Evolutionary conservation across 441 rosid species (phyloP), one percentile per base, ranked within the genome.

Genomic region (Viola pubescens): DNA sequence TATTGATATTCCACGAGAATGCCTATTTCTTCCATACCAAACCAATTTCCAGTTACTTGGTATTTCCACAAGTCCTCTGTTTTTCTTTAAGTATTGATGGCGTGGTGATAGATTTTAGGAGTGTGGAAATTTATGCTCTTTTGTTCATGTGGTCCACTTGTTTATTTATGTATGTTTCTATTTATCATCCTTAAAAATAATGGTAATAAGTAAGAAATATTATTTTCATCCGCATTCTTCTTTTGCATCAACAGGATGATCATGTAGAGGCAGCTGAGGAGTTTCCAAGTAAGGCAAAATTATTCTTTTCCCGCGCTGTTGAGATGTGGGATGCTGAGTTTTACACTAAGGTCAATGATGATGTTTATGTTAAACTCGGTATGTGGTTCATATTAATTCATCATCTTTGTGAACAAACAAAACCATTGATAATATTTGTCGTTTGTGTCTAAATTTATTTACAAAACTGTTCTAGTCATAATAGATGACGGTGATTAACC

Each of bases 241-340:
- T 10, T 54, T 63, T 43, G 59, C 63, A 62, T 60, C 19, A 51
- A 70, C 81, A 87, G 94, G 85, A 89, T 74, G 78, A 54, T 63
- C 85, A 73, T 54, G 84, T 84, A 70, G 98, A 89, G 77, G 84
- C 89, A 49, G 78, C 77, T 54, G 82, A 86, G 55, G 84, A 83
- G 72, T 43, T 40, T 57, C 69, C 91, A 56, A 80, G 80, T 54
- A 91, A 89, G 82, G 75, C 83, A 0, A 91, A 85, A 52, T 52
- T 67, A 6, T 87, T 83, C 67, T 79, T 91, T 54, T 72, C 75
- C 54, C 72, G 74, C 16, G 95, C 89, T 9, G 74, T 80, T 42
- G 82, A 87, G 61, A 85, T 65, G 69, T 89, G 95, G 95, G 91
- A 92, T 56, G 89, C 97, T 48, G 92, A 89, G 65, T 92, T 84